A percentile compares a stretch with the other conserved stretches of the same genome.
phyloP scores from a whole-genome alignment of 208 protist species.

The Acanthamoeba lenticulata region DNA sequence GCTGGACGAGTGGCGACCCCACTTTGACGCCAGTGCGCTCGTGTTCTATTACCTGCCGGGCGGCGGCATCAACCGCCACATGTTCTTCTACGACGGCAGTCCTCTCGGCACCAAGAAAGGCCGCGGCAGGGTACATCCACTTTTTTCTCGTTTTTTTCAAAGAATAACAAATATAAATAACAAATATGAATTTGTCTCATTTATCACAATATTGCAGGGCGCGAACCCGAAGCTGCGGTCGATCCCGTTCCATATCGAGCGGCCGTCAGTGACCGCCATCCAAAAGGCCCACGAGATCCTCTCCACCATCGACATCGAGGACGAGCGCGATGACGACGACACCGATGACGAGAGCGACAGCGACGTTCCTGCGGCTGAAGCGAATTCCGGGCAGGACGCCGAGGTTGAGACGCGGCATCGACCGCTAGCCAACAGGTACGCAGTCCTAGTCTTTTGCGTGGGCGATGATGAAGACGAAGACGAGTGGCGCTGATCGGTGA shows the following conservation, averaged over 20 bases:
- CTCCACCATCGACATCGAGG: neutral
- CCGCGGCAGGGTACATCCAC: neutral
- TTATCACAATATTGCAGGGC: neutral
- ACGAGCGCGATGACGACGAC: no score
- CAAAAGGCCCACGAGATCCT: neutral
- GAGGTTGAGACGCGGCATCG: neutral
- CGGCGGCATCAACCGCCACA: neutral
- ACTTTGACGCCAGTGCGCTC: neutral
- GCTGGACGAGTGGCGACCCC: neutral
- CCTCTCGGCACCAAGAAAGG: slow-evolving; percentile 32
- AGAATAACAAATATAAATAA: no score
- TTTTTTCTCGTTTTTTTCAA: neutral
- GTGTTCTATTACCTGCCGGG: slow-evolving; percentile 36
- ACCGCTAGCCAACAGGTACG: neutral
- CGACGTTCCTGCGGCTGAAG: neutral
- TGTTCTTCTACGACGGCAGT: slow-evolving; percentile 53
- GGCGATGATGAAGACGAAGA: neutral
- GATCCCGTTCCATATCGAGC: slow-evolving; percentile 43
- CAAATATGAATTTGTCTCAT: neutral
- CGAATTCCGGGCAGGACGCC: neutral
- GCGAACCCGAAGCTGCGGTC: slow-evolving; percentile 46
- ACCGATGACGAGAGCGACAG: neutral
- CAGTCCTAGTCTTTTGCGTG: no score
- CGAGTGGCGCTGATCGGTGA: neutral
- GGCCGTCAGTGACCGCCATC: neutral